Conservation (phyloP, 1,284 basidiomycete species). For the Schizopora paradoxa region DNA sequence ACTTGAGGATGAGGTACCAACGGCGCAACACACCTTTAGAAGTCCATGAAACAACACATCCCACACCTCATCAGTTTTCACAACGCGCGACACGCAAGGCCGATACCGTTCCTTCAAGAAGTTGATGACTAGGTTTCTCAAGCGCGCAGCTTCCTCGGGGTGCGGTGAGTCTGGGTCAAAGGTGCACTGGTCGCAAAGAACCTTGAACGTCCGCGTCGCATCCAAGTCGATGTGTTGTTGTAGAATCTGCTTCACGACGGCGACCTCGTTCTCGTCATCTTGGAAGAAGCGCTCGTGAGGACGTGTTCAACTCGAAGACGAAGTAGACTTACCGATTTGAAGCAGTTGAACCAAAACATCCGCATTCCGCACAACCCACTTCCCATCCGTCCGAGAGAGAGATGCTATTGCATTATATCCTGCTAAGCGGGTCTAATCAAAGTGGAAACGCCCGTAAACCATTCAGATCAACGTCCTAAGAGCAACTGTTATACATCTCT, state of each 20-base stretch:
- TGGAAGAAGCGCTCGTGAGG: conserved; percentile 7
- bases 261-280: conserved; percentile 65
- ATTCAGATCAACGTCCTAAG: too few species aligned
- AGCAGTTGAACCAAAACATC: conserved; percentile 70
- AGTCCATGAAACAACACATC: conserved; percentile 43
- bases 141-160: conserved; percentile 49
- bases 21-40: conserved; percentile 36
- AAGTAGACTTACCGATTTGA: conserved; percentile 54
- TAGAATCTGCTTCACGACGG: conserved; percentile 54
- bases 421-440: conserved; percentile 54
- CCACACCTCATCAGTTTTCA: conserved; percentile 43
- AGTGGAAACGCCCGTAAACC: conserved; percentile 13
- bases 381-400: conserved; percentile 53
- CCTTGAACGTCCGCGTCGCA: conserved; percentile 51
- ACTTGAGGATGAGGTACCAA: background rate
- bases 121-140: conserved; percentile 52
- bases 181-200: conserved; percentile 62
- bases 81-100: conserved; percentile 41
- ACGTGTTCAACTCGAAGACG: background rate
- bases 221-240: conserved; percentile 61
- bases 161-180: conserved; percentile 46
- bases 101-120: conserved; percentile 51
- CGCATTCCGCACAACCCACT: conserved; percentile 63
- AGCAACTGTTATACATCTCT: conserved; percentile 33
- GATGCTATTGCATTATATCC: conserved; percentile 59